phyloP scores from a whole-genome alignment of 164 flowering plant genomes.

The Macadamia tetraphylla region DNA sequence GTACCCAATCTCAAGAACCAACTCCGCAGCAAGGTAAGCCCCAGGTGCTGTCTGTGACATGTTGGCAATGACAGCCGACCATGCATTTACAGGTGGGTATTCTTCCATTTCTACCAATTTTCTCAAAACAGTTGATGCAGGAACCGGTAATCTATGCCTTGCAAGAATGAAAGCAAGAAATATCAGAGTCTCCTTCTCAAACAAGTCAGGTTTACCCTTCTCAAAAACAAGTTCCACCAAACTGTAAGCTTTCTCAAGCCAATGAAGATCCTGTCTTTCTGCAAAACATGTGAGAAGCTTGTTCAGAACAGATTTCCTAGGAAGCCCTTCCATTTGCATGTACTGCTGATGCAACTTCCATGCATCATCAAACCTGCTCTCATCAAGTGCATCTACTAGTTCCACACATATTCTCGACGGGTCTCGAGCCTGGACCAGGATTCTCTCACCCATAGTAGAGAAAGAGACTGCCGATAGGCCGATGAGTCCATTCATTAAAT shows the following conservation, averaged over 20 bases:
- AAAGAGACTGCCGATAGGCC: conserved; percentile 10
- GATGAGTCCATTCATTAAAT: conserved; percentile 5
- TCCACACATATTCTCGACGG: conserved; percentile 48
- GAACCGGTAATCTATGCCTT: conserved; percentile 48
- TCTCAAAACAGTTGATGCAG: conserved; percentile 77
- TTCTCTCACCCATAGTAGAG: conserved; percentile 42
- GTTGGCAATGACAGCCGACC: conserved; percentile 77
- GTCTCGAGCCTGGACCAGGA: conserved; percentile 79
- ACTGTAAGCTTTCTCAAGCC: conserved; percentile 62
- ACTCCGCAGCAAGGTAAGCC: conserved; percentile 72
- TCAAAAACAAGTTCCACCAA: conserved; percentile 61
- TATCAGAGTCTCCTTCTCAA: conserved; percentile 61
- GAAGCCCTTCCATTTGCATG: conserved; percentile 80
- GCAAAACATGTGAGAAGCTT: conserved; percentile 49
- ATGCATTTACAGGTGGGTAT: conserved; percentile 63
- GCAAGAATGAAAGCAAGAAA: conserved; percentile 71
- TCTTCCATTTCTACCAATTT: conserved; percentile 62
- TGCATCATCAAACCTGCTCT: conserved; percentile 44
- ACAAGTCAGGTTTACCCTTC: conserved; percentile 52
- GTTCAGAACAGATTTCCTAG: conserved; percentile 66
- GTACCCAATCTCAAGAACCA: conserved; percentile 81
- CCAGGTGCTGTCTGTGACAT: conserved; percentile 68
- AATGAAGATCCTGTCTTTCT: conserved; percentile 42
- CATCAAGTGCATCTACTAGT: conserved; percentile 52
- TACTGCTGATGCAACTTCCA: conserved; percentile 70